Base-by-base conservation (phyloP, 2,329 filamentous ascomycete species). In the Pseudogymnoascus sp. region DNA sequence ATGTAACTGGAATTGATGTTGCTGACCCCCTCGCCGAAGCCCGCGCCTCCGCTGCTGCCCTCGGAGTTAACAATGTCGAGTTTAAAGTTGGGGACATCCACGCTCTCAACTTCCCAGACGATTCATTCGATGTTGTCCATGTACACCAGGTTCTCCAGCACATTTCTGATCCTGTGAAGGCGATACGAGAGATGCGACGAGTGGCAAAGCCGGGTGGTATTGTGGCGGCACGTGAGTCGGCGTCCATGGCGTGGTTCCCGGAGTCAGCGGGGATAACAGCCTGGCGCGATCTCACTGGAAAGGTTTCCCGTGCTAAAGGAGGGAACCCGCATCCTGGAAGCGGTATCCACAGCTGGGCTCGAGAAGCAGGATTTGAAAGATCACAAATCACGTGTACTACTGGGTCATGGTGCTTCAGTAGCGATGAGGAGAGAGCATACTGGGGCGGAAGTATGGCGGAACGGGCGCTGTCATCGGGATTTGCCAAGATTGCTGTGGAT, bases 61-160 rank as follows among this genome's bases (percentile, higher is more conserved):
- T 54, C 4, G 37, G 43, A 1, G 60, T 67, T 20, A 66, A 61
- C 12, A 65, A 71, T 57, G 60, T 67, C 32, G 54, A 57, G 12
- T 72, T 72, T 57, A 60, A 62, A 11, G 58, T 47, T 12, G 65
- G 58, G 8, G 61, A 69, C 34, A 67, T 66, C 20, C 67, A 69
- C 61, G 61, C 65, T 1, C 63, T 74, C 8, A 65, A 68, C 76
- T 71, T 77, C 47, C 64, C 72, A 2, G 78, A 84, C 61, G 73
- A 72, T 28, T 68, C 73, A 2, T 86, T 86, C 64, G 84, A 87
- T 65, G 69, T 86, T n/a, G 81, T 85, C 6, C 79, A 81, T 65
- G 78, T 77, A 22, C 80, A 84, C 66, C 82, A 85, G 67, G 78
- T 86, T 3, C 73, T 86, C 8, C 76, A 79, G 64, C 83, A 86